Evolutionary conservation across 305 asterid species (phyloP).

Genomic region (Solanum hybrid): DNA sequence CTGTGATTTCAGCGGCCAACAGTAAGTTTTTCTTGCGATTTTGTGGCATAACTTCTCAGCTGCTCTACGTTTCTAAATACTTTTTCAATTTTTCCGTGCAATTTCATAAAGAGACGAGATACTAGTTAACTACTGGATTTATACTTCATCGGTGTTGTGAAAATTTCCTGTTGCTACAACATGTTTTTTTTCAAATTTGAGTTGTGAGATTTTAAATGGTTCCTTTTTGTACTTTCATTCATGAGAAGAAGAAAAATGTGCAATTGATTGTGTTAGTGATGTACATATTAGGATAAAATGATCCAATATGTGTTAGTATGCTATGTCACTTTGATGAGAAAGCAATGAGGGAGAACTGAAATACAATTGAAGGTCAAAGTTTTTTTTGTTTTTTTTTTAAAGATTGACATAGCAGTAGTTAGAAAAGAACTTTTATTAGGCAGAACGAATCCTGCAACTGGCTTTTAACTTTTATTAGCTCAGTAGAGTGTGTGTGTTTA

Average conservation of each 20-base stretch:
- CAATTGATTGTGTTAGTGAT: background rate
- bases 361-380: background rate
- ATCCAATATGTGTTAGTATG: background rate
- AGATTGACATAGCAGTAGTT: background rate
- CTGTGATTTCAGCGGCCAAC: background rate
- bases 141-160: background rate
- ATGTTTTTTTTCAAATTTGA: background rate
- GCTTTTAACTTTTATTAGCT: background rate
- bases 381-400: too few species aligned
- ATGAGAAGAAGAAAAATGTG: background rate
- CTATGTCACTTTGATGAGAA: background rate
- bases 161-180: background rate
- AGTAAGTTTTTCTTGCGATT: background rate
- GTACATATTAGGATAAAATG: background rate
- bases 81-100: background rate
- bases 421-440: background rate
- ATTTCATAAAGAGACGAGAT: background rate
- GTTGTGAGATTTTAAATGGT: background rate
- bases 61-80: background rate
- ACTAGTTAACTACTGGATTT: background rate
- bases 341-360: background rate
- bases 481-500: background rate
- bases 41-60: background rate
- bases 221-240: background rate
- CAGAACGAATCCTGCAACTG: background rate